Conservation (phyloP, 306 rosid species). For the Dicorynia guianensis region DNA sequence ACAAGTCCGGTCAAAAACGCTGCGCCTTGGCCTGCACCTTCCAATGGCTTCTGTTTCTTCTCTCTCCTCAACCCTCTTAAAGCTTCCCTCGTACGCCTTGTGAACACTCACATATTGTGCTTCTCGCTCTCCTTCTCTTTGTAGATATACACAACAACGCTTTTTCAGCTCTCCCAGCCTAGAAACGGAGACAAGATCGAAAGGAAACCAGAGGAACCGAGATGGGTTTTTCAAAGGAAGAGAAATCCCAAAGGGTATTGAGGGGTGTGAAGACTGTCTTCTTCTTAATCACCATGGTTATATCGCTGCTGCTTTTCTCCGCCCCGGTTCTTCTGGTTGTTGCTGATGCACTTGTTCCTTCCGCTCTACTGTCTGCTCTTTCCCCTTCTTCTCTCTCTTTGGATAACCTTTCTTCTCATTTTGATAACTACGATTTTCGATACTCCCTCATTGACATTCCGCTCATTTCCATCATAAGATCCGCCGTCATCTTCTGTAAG, state of each 20-base stretch:
- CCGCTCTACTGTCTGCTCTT: conserved; percentile 67
- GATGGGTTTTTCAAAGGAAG: conserved; percentile 71
- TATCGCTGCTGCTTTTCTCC: conserved; percentile 66
- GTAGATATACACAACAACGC: conserved; percentile 3
- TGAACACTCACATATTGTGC: not conserved
- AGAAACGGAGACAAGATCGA: not conserved
- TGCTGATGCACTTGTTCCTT: conserved; percentile 67
- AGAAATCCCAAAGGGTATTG: conserved; percentile 56
- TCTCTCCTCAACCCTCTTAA: not conserved
- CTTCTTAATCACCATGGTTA: conserved; percentile 69
- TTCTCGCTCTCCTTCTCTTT: not conserved
- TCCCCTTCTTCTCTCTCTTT: conserved; percentile 47
- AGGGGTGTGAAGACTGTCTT: conserved; percentile 68
- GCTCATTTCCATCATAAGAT: conserved; percentile 60
- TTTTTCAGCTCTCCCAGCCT: not conserved
- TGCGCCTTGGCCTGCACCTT: conserved; percentile 40
- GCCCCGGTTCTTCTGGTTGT: conserved; percentile 73
- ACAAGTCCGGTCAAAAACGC: conserved; percentile 45
- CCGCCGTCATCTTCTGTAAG: conserved; percentile 72
- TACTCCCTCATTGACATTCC: conserved; percentile 77
- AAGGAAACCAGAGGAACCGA: not conserved
- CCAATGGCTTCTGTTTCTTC: too few relatives aligned
- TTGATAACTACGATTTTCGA: conserved; percentile 66
- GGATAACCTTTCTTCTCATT: conserved; percentile 50
- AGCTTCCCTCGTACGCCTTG: not conserved